Base-by-base conservation (phyloP, 768 basidiomycete species). In the Psilocybe azurescens region DNA sequence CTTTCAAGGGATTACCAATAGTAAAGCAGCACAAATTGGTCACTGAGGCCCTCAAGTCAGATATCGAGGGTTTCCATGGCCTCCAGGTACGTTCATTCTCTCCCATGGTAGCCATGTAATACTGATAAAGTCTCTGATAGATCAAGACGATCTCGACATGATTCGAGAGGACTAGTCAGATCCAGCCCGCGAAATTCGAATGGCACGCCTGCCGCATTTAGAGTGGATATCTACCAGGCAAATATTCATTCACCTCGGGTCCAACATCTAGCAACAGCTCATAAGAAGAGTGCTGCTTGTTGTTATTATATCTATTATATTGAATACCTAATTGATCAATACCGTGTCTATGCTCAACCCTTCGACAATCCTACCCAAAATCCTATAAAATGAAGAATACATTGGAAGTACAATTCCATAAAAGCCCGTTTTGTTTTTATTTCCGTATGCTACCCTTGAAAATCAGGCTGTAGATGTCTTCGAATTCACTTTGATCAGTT, bases 21-120 rank as follows among this genome's bases (percentile, higher is more conserved):
- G 88, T 99, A 57, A 96, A 97, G 79, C 97, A 99, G 74, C 97
- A 99, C 75, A 87, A 88, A 61, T 79, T 97, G 30, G 95, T 99
- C 41, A 96, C 91, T 11, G 84, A 93, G 61, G 82, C 85, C 9
- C 77, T 99, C 65, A 95, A 96, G 77, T 79, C 89, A 68, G 97
- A 98, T 73, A 94, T 99, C 52, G 85, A 87, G 69, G 88, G 84
- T 11, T 96, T 98, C 56, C 97, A 99, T 73, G 97, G 97, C 3
- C 76, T 99, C 29, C 96, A 98, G 83, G 97, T 94, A 62, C 59
- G 87, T 72, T 41, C n/a, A 32, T 28, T 32, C n/a, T 51, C 18
- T 58, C 48, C 9, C 20, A 16, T 36, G 18, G 20, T 39, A 16
- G 32, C 48, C n/a, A 16, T 24, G 39, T 3, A n/a, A 29, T 7